A percentile compares a stretch with the other conserved stretches of the same genome.
Conservation (phyloP, 228 moss, liverwort and hornwort species). For the Sphagnum magellanicum region DNA sequence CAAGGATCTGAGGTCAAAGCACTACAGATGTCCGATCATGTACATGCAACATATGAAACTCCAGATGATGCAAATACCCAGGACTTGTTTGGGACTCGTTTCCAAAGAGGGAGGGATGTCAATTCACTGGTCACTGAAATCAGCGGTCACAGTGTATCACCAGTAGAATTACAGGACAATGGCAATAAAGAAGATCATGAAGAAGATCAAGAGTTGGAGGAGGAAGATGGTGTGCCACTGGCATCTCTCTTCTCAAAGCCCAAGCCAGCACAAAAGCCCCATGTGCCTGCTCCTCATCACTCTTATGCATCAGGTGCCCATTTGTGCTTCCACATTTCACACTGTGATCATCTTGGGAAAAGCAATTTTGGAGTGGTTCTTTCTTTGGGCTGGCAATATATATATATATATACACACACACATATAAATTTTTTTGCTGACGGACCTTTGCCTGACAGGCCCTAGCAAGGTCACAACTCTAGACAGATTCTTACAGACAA, state of each 20-base stretch:
- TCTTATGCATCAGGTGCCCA: constrained; percentile 16
- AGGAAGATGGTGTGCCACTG: constrained; percentile 40
- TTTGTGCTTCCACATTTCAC: background rate
- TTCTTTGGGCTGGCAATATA: no score
- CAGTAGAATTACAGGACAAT: background rate
- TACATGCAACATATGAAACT: no score
- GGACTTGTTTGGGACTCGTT: no score
- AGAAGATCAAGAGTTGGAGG: constrained; percentile 18
- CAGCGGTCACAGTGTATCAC: no score
- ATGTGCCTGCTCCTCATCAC: background rate
- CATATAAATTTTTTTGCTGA: background rate
- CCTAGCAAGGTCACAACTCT: constrained; percentile 37
- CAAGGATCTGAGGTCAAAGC: no score
- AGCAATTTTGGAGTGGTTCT: no score
- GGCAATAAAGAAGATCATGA: constrained; percentile 16
- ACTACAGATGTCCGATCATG: no score
- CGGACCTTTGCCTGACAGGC: constrained; percentile 15
- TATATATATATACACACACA: background rate
- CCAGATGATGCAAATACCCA: no score
- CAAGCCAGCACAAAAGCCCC: constrained; percentile 6
- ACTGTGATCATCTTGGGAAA: no score
- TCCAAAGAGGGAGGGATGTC: no score
- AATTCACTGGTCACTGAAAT: no score
- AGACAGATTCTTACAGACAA: constrained; percentile 56
- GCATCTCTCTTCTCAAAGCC: constrained; percentile 40